These are phyloP conservation scores for Cadophora sp. DNA, from an alignment of 2,329 filamentous ascomycete species.

Conservation along the genomic window DNA sequence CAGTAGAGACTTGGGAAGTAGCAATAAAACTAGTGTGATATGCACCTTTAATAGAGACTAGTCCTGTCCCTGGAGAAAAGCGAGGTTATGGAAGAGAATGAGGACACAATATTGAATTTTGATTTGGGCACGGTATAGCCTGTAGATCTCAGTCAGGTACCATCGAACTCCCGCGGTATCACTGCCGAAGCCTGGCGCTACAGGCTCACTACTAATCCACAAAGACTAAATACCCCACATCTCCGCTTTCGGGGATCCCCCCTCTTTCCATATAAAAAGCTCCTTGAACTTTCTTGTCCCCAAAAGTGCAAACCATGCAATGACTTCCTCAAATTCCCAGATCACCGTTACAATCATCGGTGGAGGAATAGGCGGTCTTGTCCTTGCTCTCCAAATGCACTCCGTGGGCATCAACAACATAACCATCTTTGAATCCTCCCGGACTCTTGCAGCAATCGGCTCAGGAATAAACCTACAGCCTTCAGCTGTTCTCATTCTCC, in stretches of 20 bases:
- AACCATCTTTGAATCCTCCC: conserved; percentile 51
- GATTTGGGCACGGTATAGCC: not conserved
- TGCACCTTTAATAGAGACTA: too few relatives aligned
- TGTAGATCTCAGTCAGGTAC: conserved; percentile 9
- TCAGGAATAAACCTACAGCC: conserved; percentile 56
- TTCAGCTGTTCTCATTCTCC: conserved; percentile 52
- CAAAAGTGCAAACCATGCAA: not conserved
- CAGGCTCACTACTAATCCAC: not conserved
- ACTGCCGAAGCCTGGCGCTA: conserved; percentile 8
- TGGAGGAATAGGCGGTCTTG: conserved; percentile 45
- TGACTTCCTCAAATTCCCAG: conserved; percentile 14
- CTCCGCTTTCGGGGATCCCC: conserved; percentile 5
- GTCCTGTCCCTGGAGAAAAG: too few relatives aligned
- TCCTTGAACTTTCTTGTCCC: not conserved
- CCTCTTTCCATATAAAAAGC: not conserved
- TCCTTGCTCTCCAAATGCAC: conserved; percentile 40
- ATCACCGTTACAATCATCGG: conserved; percentile 43
- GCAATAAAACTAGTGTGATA: not conserved
- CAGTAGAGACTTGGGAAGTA: not conserved
- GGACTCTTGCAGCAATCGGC: conserved; percentile 49
- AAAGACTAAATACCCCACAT: not conserved
- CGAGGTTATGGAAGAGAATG: too few relatives aligned
- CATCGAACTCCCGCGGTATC: not conserved
- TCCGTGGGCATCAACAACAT: conserved; percentile 49
- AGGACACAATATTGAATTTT: not conserved